Conservation (phyloP, 768 basidiomycete genomes). For the Dioszegia aurantiaca region DNA sequence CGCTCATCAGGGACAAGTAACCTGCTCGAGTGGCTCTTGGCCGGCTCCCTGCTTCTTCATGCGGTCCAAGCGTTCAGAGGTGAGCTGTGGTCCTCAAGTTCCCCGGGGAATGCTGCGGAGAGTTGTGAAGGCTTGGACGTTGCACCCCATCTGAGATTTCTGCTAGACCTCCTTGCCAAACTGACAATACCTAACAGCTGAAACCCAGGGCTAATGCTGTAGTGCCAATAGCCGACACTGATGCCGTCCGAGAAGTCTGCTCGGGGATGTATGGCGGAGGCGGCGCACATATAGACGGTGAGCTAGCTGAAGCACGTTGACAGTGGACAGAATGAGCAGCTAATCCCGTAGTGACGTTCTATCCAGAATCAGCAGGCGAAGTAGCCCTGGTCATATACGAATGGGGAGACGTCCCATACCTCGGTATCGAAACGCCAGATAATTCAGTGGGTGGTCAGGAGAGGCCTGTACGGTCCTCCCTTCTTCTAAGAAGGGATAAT, state of each 20-base stretch:
- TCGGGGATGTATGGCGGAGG: conserved; percentile 88
- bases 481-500: neutral
- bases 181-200: neutral
- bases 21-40: conserved; percentile 4
- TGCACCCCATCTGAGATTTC: too few relatives aligned
- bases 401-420: conserved; percentile 80
- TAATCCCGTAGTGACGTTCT: conserved; percentile 64
- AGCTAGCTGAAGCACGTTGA: conserved; percentile 10
- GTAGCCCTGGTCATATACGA: conserved; percentile 94
- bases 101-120: neutral
- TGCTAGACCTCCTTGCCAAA: too few relatives aligned
- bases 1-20: neutral
- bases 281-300: conserved; percentile 66
- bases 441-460: conserved; percentile 40
- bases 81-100: neutral
- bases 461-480: conserved; percentile 27
- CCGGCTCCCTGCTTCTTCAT: neutral
- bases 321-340: neutral
- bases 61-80: conserved; percentile 9
- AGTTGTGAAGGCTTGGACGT: neutral
- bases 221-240: conserved; percentile 64
- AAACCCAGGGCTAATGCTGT: neutral
- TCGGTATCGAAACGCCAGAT: conserved; percentile 59
- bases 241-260: conserved; percentile 84
- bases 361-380: conserved; percentile 73